Conservation (phyloP, 2,329 filamentous ascomycete genomes). For the Lachnellula hyalina region DNA sequence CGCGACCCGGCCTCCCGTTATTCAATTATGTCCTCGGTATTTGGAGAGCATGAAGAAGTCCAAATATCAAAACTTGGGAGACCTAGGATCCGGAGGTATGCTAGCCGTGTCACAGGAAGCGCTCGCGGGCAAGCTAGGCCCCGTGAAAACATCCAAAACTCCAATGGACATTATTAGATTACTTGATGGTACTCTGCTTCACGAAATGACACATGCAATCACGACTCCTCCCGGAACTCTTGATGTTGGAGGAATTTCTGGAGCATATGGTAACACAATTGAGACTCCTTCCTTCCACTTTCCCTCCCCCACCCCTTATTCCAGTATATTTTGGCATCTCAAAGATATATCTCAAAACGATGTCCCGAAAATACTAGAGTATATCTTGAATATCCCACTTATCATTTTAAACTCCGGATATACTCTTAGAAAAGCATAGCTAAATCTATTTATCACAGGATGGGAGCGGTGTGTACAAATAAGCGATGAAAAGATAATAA, state of each 20-base stretch:
- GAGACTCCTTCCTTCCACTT: background rate
- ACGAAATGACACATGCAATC: background rate
- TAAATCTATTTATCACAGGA: background rate
- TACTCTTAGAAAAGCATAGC: background rate
- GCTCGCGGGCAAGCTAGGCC: background rate
- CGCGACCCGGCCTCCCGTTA: background rate
- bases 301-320: background rate
- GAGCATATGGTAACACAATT: background rate
- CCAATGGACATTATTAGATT: background rate
- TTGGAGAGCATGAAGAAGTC: background rate
- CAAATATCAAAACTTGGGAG: background rate
- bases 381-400: background rate
- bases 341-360: background rate
- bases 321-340: background rate
- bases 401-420: background rate
- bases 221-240: background rate
- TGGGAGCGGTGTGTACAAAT: background rate
- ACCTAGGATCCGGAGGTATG: background rate
- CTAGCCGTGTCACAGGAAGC: background rate
- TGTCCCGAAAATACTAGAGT: background rate
- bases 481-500: background rate
- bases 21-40: background rate
- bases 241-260: background rate
- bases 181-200: background rate
- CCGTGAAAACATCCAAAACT: background rate